Evolutionary conservation across 345 rosid species (phyloP).

Genomic region (Cardamine occulta): DNA sequence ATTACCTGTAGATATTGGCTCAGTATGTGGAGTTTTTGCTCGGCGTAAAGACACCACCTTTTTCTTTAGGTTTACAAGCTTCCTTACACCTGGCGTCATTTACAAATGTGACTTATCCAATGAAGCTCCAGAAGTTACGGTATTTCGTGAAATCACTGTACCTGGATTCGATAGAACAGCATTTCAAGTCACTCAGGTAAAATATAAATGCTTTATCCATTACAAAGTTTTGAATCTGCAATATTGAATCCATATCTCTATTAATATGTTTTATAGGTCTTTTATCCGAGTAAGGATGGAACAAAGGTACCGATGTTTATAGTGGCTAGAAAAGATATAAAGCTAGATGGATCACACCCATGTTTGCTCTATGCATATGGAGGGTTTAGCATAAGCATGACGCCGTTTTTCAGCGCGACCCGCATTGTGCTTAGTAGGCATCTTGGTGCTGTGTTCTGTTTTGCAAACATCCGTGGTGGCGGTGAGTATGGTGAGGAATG

Average conservation of each 20-base stretch:
- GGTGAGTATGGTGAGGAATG: conserved; percentile 98
- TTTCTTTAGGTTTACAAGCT: conserved; percentile 78
- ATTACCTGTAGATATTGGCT: conserved; percentile 82
- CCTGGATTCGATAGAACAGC: conserved; percentile 76
- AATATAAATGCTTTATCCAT: conserved; percentile 22
- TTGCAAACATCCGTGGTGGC: conserved; percentile 94
- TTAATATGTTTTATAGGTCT: conserved; percentile 54
- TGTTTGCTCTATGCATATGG: conserved; percentile 94
- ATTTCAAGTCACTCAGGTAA: conserved; percentile 85
- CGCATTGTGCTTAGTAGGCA: conserved; percentile 74
- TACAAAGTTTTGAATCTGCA: conserved; percentile 18
- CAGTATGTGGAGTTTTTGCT: conserved; percentile 65
- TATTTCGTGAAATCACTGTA: conserved; percentile 75
- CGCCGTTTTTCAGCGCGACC: conserved; percentile 73
- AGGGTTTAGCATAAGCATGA: conserved; percentile 75
- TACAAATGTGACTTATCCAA: conserved; percentile 68
- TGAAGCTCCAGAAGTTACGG: conserved; percentile 62
- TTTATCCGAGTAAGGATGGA: conserved; percentile 81
- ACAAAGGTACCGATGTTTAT: conserved; percentile 80
- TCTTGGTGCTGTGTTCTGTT: conserved; percentile 71
- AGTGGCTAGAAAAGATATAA: conserved; percentile 62
- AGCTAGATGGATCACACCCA: conserved; percentile 82
- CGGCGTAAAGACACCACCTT: conserved; percentile 60
- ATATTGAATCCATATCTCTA: neutral
- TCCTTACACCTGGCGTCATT: conserved; percentile 84